These are phyloP conservation scores for Murraya koenigii DNA, from an alignment of 345 rosid species.

Conservation along the genomic window DNA sequence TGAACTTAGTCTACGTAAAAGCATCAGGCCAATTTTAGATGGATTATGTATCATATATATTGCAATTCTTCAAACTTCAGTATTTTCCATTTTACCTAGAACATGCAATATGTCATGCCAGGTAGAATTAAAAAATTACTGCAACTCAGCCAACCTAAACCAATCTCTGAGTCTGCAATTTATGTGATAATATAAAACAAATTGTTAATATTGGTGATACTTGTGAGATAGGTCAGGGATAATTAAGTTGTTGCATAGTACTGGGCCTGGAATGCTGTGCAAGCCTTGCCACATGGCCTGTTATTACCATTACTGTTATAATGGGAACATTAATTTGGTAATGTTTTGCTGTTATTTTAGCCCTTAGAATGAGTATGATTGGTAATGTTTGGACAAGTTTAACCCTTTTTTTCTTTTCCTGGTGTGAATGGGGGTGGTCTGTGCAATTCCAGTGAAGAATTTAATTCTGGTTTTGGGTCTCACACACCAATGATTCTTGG, in stretches of 20 bases:
- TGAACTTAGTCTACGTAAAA: not conserved
- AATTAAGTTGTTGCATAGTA: not conserved
- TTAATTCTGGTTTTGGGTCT: constrained; percentile 95
- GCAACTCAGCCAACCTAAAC: not conserved
- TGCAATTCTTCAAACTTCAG: not conserved
- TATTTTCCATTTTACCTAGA: not conserved
- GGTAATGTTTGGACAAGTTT: not conserved
- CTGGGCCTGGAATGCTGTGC: not conserved
- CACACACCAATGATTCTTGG: constrained; percentile 92
- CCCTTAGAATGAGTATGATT: not conserved
- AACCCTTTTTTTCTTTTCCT: not conserved
- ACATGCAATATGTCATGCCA: not conserved
- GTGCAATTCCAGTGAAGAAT: constrained; percentile 73
- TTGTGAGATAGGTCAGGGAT: not conserved
- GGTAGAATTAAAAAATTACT: not conserved
- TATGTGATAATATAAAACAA: not conserved
- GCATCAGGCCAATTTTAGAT: not conserved
- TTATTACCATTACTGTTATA: not conserved
- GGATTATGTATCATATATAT: not conserved
- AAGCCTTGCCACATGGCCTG: not conserved
- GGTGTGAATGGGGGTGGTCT: constrained; percentile 5
- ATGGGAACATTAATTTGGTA: not conserved
- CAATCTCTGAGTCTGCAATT: not conserved
- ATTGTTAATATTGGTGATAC: not conserved
- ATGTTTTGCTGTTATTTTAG: constrained; percentile 2